A percentile compares a stretch with the other conserved stretches of the same genome.
These are phyloP conservation scores for Fragaria iinumae DNA, from an alignment of 306 rosid genomes.

Conservation along the genomic window DNA sequence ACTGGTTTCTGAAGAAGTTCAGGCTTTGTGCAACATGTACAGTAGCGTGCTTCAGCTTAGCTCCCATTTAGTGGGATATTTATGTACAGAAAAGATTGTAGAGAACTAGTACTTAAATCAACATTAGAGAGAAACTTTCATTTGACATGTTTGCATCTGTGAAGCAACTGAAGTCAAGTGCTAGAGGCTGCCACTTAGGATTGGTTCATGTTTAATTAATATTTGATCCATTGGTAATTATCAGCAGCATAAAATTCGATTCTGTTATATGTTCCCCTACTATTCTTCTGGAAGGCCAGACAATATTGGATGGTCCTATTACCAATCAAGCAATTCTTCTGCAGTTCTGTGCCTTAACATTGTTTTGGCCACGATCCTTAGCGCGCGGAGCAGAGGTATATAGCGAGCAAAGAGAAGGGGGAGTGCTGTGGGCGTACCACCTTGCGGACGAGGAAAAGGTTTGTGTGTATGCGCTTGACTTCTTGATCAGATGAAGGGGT, in stretches of 20 bases:
- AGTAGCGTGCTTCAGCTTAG: not conserved
- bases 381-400: too few relatives aligned
- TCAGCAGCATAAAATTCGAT: not conserved
- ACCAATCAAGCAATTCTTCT: not conserved
- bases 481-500: too few relatives aligned
- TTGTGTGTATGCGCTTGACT: too few relatives aligned
- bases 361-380: too few relatives aligned
- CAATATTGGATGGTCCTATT: not conserved
- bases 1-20: constrained; percentile 13
- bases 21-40: constrained; percentile 13
- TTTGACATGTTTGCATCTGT: not conserved
- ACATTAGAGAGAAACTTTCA: not conserved
- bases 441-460: too few relatives aligned
- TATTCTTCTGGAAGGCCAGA: not conserved
- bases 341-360: too few relatives aligned
- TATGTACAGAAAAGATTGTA: not conserved
- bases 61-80: constrained; percentile 14
- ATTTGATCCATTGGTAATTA: not conserved
- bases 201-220: not conserved
- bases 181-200: not conserved
- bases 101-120: not conserved
- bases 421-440: too few relatives aligned
- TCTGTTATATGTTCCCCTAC: not conserved
- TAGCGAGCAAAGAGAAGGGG: too few relatives aligned
- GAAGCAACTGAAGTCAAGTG: not conserved